Evolutionary conservation across 2,329 filamentous ascomycete genomes (phyloP).

Genomic region (Penicillium olsonii): DNA sequence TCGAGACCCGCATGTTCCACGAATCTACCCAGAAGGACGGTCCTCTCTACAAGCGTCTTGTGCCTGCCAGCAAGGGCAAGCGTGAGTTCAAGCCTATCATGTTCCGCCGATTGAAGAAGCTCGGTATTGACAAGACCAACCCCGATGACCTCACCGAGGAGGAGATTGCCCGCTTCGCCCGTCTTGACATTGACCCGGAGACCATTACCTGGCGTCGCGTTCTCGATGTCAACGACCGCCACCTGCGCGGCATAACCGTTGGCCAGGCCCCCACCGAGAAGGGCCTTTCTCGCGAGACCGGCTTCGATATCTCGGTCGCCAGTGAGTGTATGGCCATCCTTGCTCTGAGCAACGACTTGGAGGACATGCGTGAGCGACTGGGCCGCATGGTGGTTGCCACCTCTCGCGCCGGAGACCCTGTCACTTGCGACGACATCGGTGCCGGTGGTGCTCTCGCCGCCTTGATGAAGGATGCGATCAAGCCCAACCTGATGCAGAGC

Average conservation of each 20-base stretch:
- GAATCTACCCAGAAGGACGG: conserved; percentile 93
- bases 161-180: conserved; percentile 84
- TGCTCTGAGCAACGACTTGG: conserved; percentile 82
- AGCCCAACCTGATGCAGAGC: conserved; percentile 98
- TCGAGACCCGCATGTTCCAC: conserved; percentile 98
- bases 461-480: conserved; percentile 97
- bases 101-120: conserved; percentile 90
- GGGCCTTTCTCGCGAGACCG: conserved; percentile 82
- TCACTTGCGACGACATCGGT: conserved; percentile 95
- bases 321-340: conserved; percentile 99
- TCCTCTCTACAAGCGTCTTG: conserved; percentile 81
- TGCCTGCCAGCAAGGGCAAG: conserved; percentile 87
- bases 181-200: conserved; percentile 91
- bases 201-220: conserved; percentile 98
- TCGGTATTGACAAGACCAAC: conserved; percentile 93
- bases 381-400: conserved; percentile 95
- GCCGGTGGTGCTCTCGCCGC: conserved; percentile 89
- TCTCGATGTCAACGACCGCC: conserved; percentile 94
- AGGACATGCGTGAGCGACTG: conserved; percentile 88
- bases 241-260: conserved; percentile 84
- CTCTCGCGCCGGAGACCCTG: conserved; percentile 79
- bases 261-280: conserved; percentile 89
- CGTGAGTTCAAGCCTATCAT: conserved; percentile 84
- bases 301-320: conserved; percentile 96
- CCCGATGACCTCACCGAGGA: conserved; percentile 88